Evolutionary conservation across 163 green algal genomes (phyloP), one percentile per base, ranked within the genome.

Genomic region (Coccomyxa subellipsoidea): DNA sequence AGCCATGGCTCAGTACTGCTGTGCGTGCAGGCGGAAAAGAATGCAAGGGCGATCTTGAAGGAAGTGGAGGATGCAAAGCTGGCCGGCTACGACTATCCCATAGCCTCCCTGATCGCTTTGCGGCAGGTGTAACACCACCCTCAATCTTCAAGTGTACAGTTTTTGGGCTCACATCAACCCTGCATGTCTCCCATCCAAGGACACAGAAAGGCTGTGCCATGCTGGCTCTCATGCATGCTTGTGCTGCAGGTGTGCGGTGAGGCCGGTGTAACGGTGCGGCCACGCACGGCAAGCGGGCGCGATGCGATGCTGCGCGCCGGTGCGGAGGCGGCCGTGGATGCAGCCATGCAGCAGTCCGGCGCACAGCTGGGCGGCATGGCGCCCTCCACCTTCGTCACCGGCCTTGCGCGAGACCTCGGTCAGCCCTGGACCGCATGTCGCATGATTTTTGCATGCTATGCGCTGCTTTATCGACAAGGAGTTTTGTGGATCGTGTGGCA

Each of bases 31-130:
- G 80, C 80, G 39, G 69, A 38, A 54, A 79, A 71, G 23, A 38
- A 87, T 38, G 85, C 83, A 32, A 85, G 69, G 69, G 29, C 18
- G 2, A 80, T 89, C 31, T 70, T 92, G 73, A 47, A 54, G 31
- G 77, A 88, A 37, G 47, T 92, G 80, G 82, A 93, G 71, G 85
- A 90, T 38, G 72, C 37, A 23, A 91, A 92, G 79, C 80, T 92
- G 75, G 54, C 54, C 25, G 88, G 88, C 35, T 54, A 78, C 34
- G 89, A 93, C 76, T 92, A 92, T 72, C 59, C 85, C 1, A 36
- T 88, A 9, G 81, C 71, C 37, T 54, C 39, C 0, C 80, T 93
- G 47, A 82, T 90, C 3, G 71, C 32, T 8, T 81, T 93, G 72
- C 82, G 85, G 36, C 80, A 73, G 77, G 77, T 81, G 31, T 37